Evolutionary conservation across 2,329 filamentous ascomycete genomes (phyloP), one percentile per base, ranked within the genome.

Genomic region (Graphilbum sp.): DNA sequence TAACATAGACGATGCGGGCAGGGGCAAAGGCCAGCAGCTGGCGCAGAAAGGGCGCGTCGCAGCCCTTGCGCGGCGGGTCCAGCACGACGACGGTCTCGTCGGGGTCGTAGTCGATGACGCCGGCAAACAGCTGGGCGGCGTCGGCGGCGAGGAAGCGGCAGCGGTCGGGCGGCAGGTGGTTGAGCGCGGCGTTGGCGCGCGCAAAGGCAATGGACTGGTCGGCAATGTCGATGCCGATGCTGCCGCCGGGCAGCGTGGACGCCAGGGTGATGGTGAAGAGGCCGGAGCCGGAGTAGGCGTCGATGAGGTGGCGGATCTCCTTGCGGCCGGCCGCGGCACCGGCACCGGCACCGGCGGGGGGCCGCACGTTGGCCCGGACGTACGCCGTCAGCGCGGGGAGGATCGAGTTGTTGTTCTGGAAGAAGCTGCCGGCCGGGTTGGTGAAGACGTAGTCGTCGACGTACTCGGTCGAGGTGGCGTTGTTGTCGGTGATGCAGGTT

Each of bases 341-440:
- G 33, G 57, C 56, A 43, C 42, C 46, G 41, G 46, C 45, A 32
- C 36, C 35, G 29, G 42, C 37, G 41, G 29, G 27, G 2, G 75
- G 77, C 2, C 87, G 65, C 51, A 88, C 81, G 56, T 80, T 72
- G 29, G 80, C 67, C 45, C 85, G 81, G 54, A 96, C 83, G 63
- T 92, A 94, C 47, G 75, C 69, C 13, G 86, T 93, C 59, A 96
- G 93, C 15, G 65, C 61, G 23, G 83, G 75, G 19, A 98, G 77
- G 59, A 98, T 96, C 39, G 86, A 92, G 66, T 96, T 96, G 70
- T 98, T 98, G 68, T 98, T 98, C 55, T 98, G 90, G 72, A 98
- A 98, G 64, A 98, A 98, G 37, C 84, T 76, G 42, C 87, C 87
- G 11, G 90, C 90, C 3, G 82, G 84, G 62, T 93, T 96, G 55